Evolutionary conservation across 2,329 filamentous ascomycete species (phyloP), one percentile per base, ranked within the genome.

Genomic region (Aspergillus nomiae): DNA sequence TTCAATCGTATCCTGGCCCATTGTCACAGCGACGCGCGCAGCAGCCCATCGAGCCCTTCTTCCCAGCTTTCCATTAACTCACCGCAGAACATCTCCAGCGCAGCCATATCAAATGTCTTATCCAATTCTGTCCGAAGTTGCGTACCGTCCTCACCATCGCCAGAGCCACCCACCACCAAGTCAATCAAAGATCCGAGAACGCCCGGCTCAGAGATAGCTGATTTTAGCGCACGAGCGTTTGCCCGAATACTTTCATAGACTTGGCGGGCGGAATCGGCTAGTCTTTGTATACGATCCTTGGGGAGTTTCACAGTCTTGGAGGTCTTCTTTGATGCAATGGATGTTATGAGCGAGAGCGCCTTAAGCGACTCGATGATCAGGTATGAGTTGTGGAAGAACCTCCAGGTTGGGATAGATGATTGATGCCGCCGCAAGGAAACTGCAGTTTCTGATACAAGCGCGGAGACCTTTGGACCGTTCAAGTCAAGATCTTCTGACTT

Each of bases 31-130:
- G 63, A 72, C 43, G 76, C 70, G 16, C 60, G 59, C 62, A 81
- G 60, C 43, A 82, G 68, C 4, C 80, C 79, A 58, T 79, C 74
- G 28, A 82, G 71, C 7, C 74, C 79, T 59, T 81, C 80, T 55
- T 81, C 79, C 81, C 80, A 82, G 66, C 81, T 82, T 63, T 82
- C 80, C 73, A 78, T 81, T 66, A 82, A 68, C 36, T 73, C 71
- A n/a, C 77, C 79, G 63, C 77, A 80, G 67, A 80, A 78, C 24
- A 80, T 60, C 67, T 82, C 80, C 62, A 82, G 64, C 4, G 71
- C 73, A 11, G 77, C 73, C 56, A 72, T 71, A 59, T 79, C 78
- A 43, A 80, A 65, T 34, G 75, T 69, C 26, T 74, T 70, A 38
- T 78, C 76, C 30, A 82, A 61, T 57, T 75, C 71, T 4, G 61